phyloP scores from a whole-genome alignment of 2,329 filamentous ascomycete genomes.

The Colletotrichum navitas region DNA sequence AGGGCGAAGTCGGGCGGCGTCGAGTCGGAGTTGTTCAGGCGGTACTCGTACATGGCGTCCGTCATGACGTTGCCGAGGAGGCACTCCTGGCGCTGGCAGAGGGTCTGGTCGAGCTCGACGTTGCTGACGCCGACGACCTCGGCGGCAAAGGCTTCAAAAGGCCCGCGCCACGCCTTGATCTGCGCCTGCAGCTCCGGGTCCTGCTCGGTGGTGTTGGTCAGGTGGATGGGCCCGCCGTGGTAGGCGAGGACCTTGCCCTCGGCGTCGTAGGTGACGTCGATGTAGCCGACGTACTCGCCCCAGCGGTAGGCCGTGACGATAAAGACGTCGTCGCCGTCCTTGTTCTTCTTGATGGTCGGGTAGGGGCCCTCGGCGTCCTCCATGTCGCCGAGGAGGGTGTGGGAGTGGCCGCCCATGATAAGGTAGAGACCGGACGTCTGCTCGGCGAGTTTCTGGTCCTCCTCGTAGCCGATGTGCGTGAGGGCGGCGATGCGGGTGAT shows the following conservation, averaged over 20 bases:
- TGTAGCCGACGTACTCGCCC: slow-evolving; percentile 77
- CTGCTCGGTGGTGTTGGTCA: slow-evolving; percentile 71
- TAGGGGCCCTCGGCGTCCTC: slow-evolving; percentile 70
- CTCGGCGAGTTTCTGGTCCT: slow-evolving; percentile 71
- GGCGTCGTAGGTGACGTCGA: slow-evolving; percentile 73
- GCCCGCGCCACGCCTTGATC: slow-evolving; percentile 69
- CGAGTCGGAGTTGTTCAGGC: slow-evolving; percentile 60
- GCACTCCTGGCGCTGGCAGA: slow-evolving; percentile 71
- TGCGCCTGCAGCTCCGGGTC: slow-evolving; percentile 69
- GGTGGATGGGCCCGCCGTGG: slow-evolving; percentile 72
- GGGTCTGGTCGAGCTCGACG: slow-evolving; percentile 69
- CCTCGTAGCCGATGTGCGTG: slow-evolving; percentile 76
- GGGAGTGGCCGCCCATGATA: slow-evolving; percentile 74
- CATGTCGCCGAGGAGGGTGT: slow-evolving; percentile 72
- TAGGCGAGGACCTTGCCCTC: slow-evolving; percentile 73
- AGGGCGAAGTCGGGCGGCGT: slow-evolving; percentile 66
- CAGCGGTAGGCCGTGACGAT: slow-evolving; percentile 76
- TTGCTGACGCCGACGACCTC: slow-evolving; percentile 68
- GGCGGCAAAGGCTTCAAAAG: slow-evolving; percentile 71
- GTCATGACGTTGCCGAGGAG: slow-evolving; percentile 67
- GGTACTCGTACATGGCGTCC: slow-evolving; percentile 73
- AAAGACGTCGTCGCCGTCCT: slow-evolving; percentile 75
- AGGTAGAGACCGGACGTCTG: slow-evolving; percentile 74
- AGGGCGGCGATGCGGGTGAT: slow-evolving; percentile 75
- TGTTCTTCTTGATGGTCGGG: slow-evolving; percentile 72